Evolutionary conservation across 2,329 filamentous ascomycete genomes (phyloP).

Genomic region (Parafenestella ontariensis): DNA sequence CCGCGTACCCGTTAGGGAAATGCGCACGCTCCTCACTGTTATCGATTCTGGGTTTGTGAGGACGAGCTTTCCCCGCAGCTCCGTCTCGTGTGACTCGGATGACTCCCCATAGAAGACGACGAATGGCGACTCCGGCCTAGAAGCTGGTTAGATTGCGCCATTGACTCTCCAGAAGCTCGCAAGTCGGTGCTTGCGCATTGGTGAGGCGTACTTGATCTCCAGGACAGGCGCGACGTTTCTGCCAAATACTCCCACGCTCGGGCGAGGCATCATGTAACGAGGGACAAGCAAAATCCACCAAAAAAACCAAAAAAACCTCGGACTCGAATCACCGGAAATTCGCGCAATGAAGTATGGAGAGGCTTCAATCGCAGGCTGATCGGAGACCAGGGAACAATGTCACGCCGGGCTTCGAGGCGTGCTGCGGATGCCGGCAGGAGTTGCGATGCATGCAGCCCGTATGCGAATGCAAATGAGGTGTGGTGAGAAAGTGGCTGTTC

Average conservation of each 20-base stretch:
- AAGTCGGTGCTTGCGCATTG: constrained; percentile 2
- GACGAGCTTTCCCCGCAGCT: constrained; percentile 56
- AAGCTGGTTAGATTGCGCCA: constrained; percentile 2
- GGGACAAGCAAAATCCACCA: constrained; percentile 16
- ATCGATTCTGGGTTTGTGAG: constrained; percentile 57
- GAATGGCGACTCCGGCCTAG: constrained; percentile 55
- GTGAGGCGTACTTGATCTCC: constrained; percentile 53
- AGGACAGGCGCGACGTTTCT: constrained; percentile 41
- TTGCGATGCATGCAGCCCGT: constrained; percentile 4
- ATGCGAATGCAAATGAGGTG: constrained; percentile 10
- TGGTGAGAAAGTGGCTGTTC: constrained; percentile 14
- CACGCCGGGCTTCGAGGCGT: neutral
- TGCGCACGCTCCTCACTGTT: constrained; percentile 55
- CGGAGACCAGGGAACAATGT: neutral
- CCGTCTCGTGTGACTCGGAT: constrained; percentile 53
- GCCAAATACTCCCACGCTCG: constrained; percentile 46
- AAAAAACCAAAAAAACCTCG: constrained; percentile 9
- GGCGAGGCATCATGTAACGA: constrained; percentile 43
- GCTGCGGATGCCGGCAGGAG: constrained; percentile 1
- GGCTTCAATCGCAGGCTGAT: constrained; percentile 1
- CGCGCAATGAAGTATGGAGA: neutral
- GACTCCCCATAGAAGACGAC: constrained; percentile 59
- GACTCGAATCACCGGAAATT: neutral
- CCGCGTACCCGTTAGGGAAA: constrained; percentile 56
- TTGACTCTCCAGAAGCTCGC: neutral